Evolutionary conservation across 192 early-diverging fungal genomes (phyloP).

Genomic region (Podochytrium sp.): DNA sequence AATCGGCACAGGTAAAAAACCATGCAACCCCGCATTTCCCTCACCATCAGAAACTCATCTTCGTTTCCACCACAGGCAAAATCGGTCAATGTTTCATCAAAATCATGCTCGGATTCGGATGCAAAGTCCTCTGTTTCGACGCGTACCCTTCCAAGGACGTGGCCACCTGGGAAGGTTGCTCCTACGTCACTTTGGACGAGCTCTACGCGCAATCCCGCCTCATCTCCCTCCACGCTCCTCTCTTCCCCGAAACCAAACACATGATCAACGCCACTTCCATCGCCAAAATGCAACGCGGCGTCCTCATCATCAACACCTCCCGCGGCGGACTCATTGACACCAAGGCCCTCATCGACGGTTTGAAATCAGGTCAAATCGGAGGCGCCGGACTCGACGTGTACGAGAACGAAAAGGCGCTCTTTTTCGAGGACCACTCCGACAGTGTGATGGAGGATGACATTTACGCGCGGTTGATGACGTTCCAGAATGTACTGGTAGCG

Average conservation of each 20-base stretch:
- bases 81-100: slow-evolving; percentile 51
- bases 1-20: slow-evolving; percentile 37
- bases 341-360: slow-evolving; percentile 37
- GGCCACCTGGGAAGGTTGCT: slow-evolving; percentile 20
- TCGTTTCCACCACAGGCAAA: slow-evolving; percentile 44
- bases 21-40: background rate
- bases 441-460: slow-evolving; percentile 45
- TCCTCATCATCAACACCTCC: slow-evolving; percentile 54
- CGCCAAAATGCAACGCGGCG: slow-evolving; percentile 47
- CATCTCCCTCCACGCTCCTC: slow-evolving; percentile 53
- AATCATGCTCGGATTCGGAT: slow-evolving; percentile 55
- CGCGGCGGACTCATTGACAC: slow-evolving; percentile 51
- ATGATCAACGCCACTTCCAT: slow-evolving; percentile 45
- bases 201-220: slow-evolving; percentile 37
- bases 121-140: slow-evolving; percentile 52
- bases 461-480: slow-evolving; percentile 43
- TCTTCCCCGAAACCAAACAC: slow-evolving; percentile 47
- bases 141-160: slow-evolving; percentile 44
- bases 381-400: slow-evolving; percentile 57
- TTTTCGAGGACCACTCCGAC: slow-evolving; percentile 45
- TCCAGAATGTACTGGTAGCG: slow-evolving; percentile 52
- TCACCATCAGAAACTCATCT: slow-evolving; percentile 33
- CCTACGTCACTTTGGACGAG: slow-evolving; percentile 48
- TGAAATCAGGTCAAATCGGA: slow-evolving; percentile 50
- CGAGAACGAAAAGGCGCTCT: slow-evolving; percentile 50